A percentile compares a stretch with the other conserved stretches of the same genome.
Conservation (phyloP, 2,329 filamentous ascomycete genomes). For the Celoporthe dispersa region DNA sequence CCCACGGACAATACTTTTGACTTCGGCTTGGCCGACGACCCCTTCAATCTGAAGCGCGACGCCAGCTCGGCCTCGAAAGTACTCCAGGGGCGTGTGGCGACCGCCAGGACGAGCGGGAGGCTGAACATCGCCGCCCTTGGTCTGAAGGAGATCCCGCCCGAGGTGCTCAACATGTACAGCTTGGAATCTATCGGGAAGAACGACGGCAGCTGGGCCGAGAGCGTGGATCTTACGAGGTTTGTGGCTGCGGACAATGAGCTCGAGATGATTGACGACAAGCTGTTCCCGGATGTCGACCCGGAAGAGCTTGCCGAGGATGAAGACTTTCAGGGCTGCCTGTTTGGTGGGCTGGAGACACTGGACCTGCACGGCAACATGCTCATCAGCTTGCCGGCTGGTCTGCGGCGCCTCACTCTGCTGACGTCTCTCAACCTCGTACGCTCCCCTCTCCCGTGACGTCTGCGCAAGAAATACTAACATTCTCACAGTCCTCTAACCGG, state of each 20-base stretch:
- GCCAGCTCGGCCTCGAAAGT: conserved; percentile 67
- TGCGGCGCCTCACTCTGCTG: conserved; percentile 73
- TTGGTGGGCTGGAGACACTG: conserved; percentile 78
- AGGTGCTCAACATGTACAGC: conserved; percentile 91
- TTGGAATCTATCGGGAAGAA: conserved; percentile 67
- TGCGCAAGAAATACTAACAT: conserved; percentile 33
- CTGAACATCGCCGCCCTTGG: conserved; percentile 88
- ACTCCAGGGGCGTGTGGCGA: conserved; percentile 71
- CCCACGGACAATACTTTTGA: conserved; percentile 58
- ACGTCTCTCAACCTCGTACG: conserved; percentile 81
- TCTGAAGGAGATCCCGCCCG: conserved; percentile 76
- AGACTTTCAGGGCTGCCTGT: conserved; percentile 73
- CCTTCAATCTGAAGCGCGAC: conserved; percentile 69
- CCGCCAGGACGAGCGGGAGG: conserved; percentile 76
- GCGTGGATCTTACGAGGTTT: conserved; percentile 83
- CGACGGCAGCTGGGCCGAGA: conserved; percentile 83
- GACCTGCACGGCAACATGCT: conserved; percentile 88
- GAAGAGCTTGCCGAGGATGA: conserved; percentile 65
- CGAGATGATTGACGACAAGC: conserved; percentile 69
- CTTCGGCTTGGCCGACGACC: conserved; percentile 64
- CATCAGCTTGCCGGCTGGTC: conserved; percentile 71
- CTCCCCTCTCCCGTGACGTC: conserved; percentile 30
- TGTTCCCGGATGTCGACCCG: conserved; percentile 76
- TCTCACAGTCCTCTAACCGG: conserved; percentile 73
- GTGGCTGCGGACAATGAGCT: conserved; percentile 91